Evolutionary conservation across 1,139 yeast species (phyloP), one percentile per base, ranked within the genome.

Genomic region (Kodamaea ohmeri): DNA sequence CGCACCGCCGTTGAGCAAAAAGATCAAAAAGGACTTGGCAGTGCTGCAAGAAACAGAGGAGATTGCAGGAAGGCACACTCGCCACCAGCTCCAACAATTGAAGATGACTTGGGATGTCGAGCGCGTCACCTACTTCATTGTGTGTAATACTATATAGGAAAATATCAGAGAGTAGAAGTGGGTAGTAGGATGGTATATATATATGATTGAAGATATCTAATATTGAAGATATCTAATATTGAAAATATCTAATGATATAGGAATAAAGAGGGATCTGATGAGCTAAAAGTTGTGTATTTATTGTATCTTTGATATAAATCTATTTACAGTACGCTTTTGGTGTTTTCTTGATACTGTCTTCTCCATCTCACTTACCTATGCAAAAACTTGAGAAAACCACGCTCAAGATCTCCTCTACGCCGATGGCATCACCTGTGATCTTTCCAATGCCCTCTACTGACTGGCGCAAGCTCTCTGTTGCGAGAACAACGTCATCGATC

Each of bases 371-470:
- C 60, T 92, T 92, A 4, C 98, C 98, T 31, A 92, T 88, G 59
- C 98, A 92, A 56, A 92, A 94, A 47, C 80, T 85, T 4, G 95
- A 81, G 56, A 92, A 92, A 0, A 92, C 95, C 3, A 86, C 92
- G 0, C 94, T 97, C 8, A 94, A 65, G 1, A 94, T 80, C 54
- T 92, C 98, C 52, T 92, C 97, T 0, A 90, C 74, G 0, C 95
- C 96, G 11, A 92, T 80, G 0, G 89, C 77, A 34, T 85, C 84
- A 0, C 98, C 98, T 0, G 97, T 89, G 25, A 92, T 84, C 52
- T 82, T 85, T 0, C 97, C 97, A 27, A 92, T 84, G 0, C 97
- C 97, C 19, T 84, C 90, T 11, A 84, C 79, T 0, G 96, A 80
- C 41, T 76, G 76, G 37, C 77, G 73, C 31, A 92, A 67, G 43